Evolutionary conservation across 1,284 basidiomycete species (phyloP).

Genomic region (Inonotus obliquus): DNA sequence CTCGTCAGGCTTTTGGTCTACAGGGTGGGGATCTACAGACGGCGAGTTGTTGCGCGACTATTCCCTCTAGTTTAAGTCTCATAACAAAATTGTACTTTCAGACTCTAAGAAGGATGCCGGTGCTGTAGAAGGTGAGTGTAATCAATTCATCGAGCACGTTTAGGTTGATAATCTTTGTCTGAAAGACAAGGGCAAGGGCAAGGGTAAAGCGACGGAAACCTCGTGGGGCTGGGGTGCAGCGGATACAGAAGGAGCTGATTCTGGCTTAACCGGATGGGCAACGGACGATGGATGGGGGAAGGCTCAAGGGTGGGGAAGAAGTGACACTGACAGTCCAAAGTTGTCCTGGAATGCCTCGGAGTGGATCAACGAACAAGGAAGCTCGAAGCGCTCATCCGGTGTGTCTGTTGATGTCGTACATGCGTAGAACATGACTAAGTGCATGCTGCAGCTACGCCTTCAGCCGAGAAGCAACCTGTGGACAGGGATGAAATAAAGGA

Average conservation of each 20-base stretch:
- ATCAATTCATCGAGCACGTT: neutral
- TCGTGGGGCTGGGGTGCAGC: neutral
- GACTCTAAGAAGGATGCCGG: neutral
- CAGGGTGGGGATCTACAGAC: neutral
- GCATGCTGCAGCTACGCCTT: neutral
- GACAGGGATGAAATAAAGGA: neutral
- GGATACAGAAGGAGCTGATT: neutral
- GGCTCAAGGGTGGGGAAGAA: neutral
- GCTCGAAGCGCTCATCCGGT: neutral
- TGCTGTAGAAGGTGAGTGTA: neutral
- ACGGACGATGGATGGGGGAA: neutral
- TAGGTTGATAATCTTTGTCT: neutral
- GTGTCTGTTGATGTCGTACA: neutral
- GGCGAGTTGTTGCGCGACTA: neutral
- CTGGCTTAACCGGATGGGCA: neutral
- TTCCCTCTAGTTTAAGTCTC: neutral
- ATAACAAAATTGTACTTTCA: neutral
- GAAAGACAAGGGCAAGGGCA: conserved; percentile 1
- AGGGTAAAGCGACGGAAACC: neutral
- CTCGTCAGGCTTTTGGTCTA: neutral
- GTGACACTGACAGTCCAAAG: neutral
- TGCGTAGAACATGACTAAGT: neutral
- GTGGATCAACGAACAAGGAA: neutral
- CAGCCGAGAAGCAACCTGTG: neutral
- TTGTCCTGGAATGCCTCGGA: neutral